Conservation (phyloP, 2,329 filamentous ascomycete genomes). For the Fusarium cicatricum region DNA sequence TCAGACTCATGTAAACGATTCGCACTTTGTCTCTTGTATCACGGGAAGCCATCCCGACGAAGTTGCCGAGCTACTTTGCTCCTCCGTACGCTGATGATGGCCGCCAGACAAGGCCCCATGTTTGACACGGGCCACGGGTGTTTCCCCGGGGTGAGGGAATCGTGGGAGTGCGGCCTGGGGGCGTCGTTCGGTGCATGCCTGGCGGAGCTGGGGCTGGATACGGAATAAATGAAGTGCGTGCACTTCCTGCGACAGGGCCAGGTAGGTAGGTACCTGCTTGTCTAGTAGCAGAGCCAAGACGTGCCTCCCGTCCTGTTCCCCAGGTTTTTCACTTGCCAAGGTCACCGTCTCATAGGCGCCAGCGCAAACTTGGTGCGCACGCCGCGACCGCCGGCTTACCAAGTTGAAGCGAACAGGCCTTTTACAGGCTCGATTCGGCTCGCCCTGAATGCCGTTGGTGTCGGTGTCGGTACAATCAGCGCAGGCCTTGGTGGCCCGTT, state of each 20-base stretch:
- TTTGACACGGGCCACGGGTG: constrained; percentile 17
- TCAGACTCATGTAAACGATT: constrained; percentile 13
- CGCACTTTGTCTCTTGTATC: constrained; percentile 12
- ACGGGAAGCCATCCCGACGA: constrained; percentile 4
- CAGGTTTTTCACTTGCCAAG: constrained; percentile 37
- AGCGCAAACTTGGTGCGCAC: background rate
- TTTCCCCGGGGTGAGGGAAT: constrained; percentile 15
- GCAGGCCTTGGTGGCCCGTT: constrained; percentile 19
- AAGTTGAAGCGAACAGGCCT: background rate
- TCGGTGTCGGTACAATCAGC: constrained; percentile 1
- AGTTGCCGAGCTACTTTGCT: constrained; percentile 7
- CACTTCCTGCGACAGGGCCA: constrained; percentile 4
- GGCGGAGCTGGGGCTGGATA: background rate
- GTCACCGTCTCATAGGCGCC: constrained; percentile 32
- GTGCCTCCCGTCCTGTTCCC: constrained; percentile 41
- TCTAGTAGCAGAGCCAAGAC: constrained; percentile 35
- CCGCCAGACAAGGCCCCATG: constrained; percentile 12
- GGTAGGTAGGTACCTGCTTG: constrained; percentile 30
- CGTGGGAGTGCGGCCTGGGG: constrained; percentile 20
- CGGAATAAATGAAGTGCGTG: background rate
- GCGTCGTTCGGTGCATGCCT: constrained; percentile 9
- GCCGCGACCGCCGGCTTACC: constrained; percentile 8
- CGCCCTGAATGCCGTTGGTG: constrained; percentile 29
- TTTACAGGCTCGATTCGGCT: constrained; percentile 15
- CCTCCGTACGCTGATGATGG: background rate